Conservation (phyloP, 305 asterid species). For the Rubia peregrina region DNA sequence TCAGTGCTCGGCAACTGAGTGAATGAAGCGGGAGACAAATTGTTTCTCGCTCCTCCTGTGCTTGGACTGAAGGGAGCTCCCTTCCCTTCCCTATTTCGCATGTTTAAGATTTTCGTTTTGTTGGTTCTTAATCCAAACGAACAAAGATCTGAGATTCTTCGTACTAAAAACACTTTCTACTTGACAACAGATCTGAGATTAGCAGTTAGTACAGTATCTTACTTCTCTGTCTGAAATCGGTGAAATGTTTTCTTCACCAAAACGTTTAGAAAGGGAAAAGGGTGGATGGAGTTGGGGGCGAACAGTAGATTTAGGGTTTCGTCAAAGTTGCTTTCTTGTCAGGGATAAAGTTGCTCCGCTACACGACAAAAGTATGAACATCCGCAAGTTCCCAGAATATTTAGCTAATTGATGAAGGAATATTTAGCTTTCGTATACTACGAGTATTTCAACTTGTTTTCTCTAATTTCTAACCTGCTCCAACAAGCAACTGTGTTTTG, state of each 20-base stretch:
- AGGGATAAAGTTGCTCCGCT: not conserved
- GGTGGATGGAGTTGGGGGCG: not conserved
- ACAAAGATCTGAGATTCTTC: too few species aligned
- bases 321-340: conserved; percentile 10
- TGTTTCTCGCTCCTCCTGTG: conserved; percentile 56
- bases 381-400: conserved; percentile 59
- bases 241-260: not conserved
- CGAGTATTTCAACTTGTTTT: too few species aligned
- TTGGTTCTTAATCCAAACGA: too few species aligned
- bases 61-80: conserved; percentile 99
- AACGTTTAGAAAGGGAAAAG: not conserved
- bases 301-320: conserved; percentile 42
- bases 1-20: conserved; percentile 44
- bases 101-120: not conserved
- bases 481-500: too few species aligned
- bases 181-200: too few species aligned
- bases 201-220: not conserved
- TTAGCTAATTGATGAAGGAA: too few species aligned
- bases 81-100: conserved; percentile 21
- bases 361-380: conserved; percentile 11
- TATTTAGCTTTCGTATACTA: too few species aligned
- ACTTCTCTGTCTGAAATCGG: not conserved
- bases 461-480: too few species aligned
- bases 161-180: too few species aligned
- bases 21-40: conserved; percentile 91